A percentile compares a stretch with the other conserved stretches of the same genome.
Evolutionary conservation across 768 basidiomycete genomes (phyloP).

Genomic region (Russula foetens): DNA sequence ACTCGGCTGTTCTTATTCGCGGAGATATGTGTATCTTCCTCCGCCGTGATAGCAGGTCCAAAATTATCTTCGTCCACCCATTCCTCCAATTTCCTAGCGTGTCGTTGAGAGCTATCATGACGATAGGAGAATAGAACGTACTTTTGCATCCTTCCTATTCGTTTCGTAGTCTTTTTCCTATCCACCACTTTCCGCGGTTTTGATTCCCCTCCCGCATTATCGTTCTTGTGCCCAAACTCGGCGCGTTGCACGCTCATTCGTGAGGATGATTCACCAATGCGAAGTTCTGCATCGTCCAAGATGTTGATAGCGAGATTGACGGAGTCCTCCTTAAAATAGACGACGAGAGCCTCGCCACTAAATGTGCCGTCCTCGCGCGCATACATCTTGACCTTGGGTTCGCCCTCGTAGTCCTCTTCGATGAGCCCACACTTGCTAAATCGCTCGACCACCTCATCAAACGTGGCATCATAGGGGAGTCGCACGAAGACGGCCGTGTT

Average conservation of each 20-base stretch:
- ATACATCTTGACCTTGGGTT: slow-evolving; percentile 95
- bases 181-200: slow-evolving; percentile 58
- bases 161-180: slow-evolving; percentile 66
- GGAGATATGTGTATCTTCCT: slow-evolving; percentile 40
- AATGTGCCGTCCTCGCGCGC: slow-evolving; percentile 80
- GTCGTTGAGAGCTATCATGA: not conserved
- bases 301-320: slow-evolving; percentile 77
- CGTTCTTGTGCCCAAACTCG: slow-evolving; percentile 65
- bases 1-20: slow-evolving; percentile 60
- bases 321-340: slow-evolving; percentile 97
- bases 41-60: slow-evolving; percentile 57
- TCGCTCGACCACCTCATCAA: slow-evolving; percentile 69
- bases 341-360: slow-evolving; percentile 90
- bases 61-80: slow-evolving; percentile 96
- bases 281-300: slow-evolving; percentile 86
- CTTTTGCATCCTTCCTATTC: slow-evolving; percentile 86
- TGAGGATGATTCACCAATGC: slow-evolving; percentile 68
- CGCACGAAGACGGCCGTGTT: slow-evolving; percentile 90
- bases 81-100: slow-evolving; percentile 73
- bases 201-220: slow-evolving; percentile 33
- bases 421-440: slow-evolving; percentile 91
- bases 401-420: slow-evolving; percentile 85
- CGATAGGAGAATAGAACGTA: slow-evolving; percentile 29
- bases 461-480: slow-evolving; percentile 68
- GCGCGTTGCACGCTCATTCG: slow-evolving; percentile 70